Conservation (phyloP, 2,329 filamentous ascomycete species). For the Fusarium sp. region DNA sequence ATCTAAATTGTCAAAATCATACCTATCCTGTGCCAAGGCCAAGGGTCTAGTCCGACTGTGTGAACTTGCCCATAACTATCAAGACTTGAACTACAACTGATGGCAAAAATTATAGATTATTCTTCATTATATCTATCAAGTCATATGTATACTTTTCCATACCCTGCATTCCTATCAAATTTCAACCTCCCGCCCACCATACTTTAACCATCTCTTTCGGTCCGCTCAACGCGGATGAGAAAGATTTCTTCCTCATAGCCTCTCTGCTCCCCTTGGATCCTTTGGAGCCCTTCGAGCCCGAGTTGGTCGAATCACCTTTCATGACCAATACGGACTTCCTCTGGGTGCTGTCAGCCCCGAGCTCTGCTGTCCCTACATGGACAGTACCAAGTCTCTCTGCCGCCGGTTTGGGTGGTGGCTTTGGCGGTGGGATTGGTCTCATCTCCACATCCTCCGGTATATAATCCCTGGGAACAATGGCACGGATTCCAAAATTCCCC, state of each 20-base stretch:
- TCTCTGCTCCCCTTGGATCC: conserved; percentile 7
- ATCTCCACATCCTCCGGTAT: conserved; percentile 39
- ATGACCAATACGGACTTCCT: conserved; percentile 35
- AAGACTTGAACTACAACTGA: neutral
- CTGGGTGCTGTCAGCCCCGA: conserved; percentile 29
- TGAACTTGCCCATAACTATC: no score
- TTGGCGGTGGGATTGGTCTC: conserved; percentile 32
- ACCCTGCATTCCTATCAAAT: conserved; percentile 4
- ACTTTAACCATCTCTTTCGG: conserved; percentile 42
- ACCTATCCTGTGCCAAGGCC: no score
- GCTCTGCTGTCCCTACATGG: conserved; percentile 29
- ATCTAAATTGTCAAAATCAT: no score
- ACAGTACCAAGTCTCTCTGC: conserved; percentile 34
- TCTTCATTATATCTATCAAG: conserved; percentile 25
- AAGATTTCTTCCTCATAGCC: conserved; percentile 30
- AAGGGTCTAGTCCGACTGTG: no score
- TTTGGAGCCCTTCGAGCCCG: conserved; percentile 20
- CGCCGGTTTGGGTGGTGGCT: conserved; percentile 20
- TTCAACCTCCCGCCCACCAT: conserved; percentile 36
- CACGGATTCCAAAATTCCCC: conserved; percentile 38
- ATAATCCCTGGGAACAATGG: conserved; percentile 17
- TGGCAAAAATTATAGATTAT: conserved; percentile 15
- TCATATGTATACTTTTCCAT: conserved; percentile 28
- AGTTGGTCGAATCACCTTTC: conserved; percentile 16
- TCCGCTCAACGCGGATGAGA: conserved; percentile 31